These are phyloP conservation scores for Pythium pectinolyticum DNA, from an alignment of 352 stramenopile genomes.

Conservation along the genomic window DNA sequence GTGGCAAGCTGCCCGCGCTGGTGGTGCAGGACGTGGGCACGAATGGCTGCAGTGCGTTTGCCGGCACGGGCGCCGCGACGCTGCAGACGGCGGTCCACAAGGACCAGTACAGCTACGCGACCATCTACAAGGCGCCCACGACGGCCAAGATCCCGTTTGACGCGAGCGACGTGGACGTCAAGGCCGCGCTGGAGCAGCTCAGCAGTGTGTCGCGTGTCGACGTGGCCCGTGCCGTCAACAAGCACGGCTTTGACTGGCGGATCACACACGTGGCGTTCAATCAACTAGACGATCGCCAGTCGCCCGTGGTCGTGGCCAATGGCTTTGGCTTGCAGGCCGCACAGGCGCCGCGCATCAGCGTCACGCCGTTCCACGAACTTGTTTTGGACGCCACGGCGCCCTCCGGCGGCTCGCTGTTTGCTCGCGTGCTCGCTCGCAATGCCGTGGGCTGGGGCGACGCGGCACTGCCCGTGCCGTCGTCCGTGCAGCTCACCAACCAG, in stretches of 20 bases:
- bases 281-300: not conserved
- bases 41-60: slow-evolving; percentile 90
- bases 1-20: slow-evolving; percentile 85
- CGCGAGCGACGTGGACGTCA: slow-evolving; percentile 88
- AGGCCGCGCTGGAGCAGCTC: slow-evolving; percentile 91
- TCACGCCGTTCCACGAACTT: slow-evolving; percentile 56
- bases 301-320: slow-evolving; percentile 45
- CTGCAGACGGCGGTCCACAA: slow-evolving; percentile 27
- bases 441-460: slow-evolving; percentile 46
- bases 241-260: slow-evolving; percentile 90
- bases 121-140: slow-evolving; percentile 90
- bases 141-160: slow-evolving; percentile 90
- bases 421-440: slow-evolving; percentile 62
- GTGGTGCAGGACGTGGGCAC: slow-evolving; percentile 87
- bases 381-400: slow-evolving; percentile 33
- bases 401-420: slow-evolving; percentile 54
- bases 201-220: slow-evolving; percentile 87
- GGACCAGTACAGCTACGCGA: slow-evolving; percentile 58
- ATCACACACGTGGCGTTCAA: slow-evolving; percentile 91
- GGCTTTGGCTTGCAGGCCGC: slow-evolving; percentile 46
- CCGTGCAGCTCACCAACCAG: slow-evolving; percentile 52
- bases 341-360: slow-evolving; percentile 41
- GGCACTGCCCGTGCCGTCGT: slow-evolving; percentile 41
- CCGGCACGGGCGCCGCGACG: slow-evolving; percentile 20
- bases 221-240: slow-evolving; percentile 77